Evolutionary conservation across 345 rosid species (phyloP), one percentile per base, ranked within the genome.

Genomic region (Psidium guajava): DNA sequence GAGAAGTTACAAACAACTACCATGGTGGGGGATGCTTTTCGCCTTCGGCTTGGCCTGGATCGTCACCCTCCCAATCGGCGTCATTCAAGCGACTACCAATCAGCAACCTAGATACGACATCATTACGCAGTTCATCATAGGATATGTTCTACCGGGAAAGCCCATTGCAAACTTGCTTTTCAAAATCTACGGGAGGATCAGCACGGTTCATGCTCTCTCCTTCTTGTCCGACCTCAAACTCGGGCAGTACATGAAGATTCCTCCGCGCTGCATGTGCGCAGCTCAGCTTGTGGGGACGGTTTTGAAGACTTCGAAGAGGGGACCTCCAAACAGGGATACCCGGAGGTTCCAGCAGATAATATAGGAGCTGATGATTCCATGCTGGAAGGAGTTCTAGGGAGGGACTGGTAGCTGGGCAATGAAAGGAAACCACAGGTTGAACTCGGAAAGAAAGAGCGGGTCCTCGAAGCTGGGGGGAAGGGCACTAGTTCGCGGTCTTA

Each of bases 71-170:
- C 99, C 99, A 2, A 94, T 98, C 5, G 99, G 99, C 20, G 97
- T 98, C 88, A 98, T 98, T 89, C 99, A 98, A 89, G 99, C 99
- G 69, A 98, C 99, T 54, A 98, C 99, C 24, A 98, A 98, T 90
- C 99, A 98, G 99, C 99, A 98, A 98, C 99, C 99, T 0, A 99
- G 99, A 21, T 98, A 96, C 87, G 99, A 98, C 88, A 95, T 98
- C 22, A 98, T 98, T 84, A 98, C 97, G 51, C 99, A 98, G 93
- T 98, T 95, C 93, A 95, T 98, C 21, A 93, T 98, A 54, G 99
- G 99, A 80, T 98, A 98, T 84, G 74, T 95, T 87, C 84, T 94
- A 42, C 99, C 99, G 0, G 99, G 99, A 85, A 91, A 96, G 83
- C 99, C 99, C 16, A 98, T 98, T 59, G 99, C 99, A 12, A 98